Evolutionary conservation across 306 rosid species (phyloP), one percentile per base, ranked within the genome.

Genomic region (Quercus variabilis): DNA sequence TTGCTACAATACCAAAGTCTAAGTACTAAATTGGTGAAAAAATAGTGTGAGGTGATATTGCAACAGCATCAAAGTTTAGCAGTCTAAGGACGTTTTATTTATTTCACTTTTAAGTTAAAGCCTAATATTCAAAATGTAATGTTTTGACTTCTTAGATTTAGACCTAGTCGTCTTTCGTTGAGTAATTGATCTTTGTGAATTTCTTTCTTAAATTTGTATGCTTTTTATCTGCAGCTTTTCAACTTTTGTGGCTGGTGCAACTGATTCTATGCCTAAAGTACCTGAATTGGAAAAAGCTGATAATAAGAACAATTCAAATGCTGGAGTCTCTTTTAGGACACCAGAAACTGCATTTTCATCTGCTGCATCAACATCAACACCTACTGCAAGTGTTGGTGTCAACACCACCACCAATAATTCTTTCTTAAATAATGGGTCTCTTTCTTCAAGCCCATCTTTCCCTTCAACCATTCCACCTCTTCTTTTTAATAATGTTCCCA

Each of bases 201-300:
- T 31, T 18, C 26, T 18, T 33, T 9, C 51, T 68, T 68, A 21
- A 68, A 35, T 68, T 68, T 18, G 20, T 74, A 14, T 43, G 7
- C 63, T 41, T 54, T 79, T 76, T 56, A 17, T 67, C 55, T 91
- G 86, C 95, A 92, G 99, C 85, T 79, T 80, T 30, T 49, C 84
- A 23, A 81, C 80, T 49, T 71, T 52, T 76, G 77, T 74, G 35
- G 51, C 75, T 54, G 81, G 85, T 30, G 76, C 76, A 26, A 81
- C 79, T 70, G 82, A 73, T 70, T 74, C 82, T 58, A 12, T 76
- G 54, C 74, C 67, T 19, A 87, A 83, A 81, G 83, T 69, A 38
- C 51, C 58, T 15, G 88, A 78, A 57, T 79, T 88, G 14, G 85
- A 65, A 57, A 83, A 80, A 76, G 86, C 84, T 74, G 87, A 76